phyloP scores from a whole-genome alignment of 2,329 filamentous ascomycete genomes.

The Colletotrichum melonis region DNA sequence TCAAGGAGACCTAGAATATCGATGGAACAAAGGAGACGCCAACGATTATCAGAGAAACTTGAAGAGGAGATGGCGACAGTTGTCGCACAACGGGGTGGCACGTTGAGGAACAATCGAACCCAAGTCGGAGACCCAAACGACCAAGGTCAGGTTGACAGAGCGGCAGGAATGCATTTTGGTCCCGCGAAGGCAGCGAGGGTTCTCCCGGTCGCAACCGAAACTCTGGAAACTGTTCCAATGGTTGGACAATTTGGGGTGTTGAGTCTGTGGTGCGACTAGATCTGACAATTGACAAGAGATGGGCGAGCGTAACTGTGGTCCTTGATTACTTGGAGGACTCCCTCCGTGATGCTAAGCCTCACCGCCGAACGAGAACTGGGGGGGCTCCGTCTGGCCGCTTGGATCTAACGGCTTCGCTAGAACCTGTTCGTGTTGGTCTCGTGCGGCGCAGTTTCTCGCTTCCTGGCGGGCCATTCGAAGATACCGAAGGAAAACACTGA shows the following conservation, averaged over 20 bases:
- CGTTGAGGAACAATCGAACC: conserved; percentile 1
- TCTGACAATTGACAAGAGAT: not conserved
- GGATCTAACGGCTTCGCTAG: not conserved
- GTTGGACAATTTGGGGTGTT: conserved; percentile 6
- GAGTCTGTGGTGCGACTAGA: conserved; percentile 21
- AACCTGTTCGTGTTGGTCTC: not conserved
- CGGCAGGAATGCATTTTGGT: not conserved
- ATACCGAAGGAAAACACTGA: not conserved
- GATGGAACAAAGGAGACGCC: not conserved
- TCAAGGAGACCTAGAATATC: not conserved
- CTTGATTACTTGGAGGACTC: not conserved
- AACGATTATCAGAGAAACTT: not conserved
- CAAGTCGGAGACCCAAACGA: not conserved
- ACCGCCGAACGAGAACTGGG: not conserved
- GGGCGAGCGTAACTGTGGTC: not conserved
- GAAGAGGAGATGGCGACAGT: not conserved
- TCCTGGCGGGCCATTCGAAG: not conserved
- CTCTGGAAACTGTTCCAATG: not conserved
- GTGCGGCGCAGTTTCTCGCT: not conserved
- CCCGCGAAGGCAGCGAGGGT: not conserved
- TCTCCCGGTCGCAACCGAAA: conserved; percentile 1
- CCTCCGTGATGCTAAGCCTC: not conserved
- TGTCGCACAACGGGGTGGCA: conserved; percentile 2
- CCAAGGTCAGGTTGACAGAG: not conserved
- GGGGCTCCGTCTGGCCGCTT: not conserved